Percentiles rank a stretch among this genome's conserved stretches.
phyloP scores from a whole-genome alignment of 345 rosid species.

The Murraya paniculata region DNA sequence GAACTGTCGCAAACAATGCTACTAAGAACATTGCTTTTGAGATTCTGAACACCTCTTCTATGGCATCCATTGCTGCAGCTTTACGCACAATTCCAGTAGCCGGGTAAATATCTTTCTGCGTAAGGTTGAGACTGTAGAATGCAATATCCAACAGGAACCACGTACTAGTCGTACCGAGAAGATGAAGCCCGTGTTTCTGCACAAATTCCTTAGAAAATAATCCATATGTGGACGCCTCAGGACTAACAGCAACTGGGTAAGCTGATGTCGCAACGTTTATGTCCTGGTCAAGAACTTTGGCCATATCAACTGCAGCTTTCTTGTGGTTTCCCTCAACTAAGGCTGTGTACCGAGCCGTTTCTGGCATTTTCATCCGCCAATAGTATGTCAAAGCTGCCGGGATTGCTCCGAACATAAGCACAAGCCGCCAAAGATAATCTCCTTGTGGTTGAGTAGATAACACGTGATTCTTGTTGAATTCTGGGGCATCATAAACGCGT shows the following conservation, averaged over 20 bases:
- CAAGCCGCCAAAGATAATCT: constrained; percentile 67
- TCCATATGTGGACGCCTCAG: constrained; percentile 30
- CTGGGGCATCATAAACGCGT: constrained; percentile 25
- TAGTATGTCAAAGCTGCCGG: constrained; percentile 75
- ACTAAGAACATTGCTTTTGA: constrained; percentile 55
- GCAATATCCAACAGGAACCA: constrained; percentile 79
- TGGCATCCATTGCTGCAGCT: constrained; percentile 52
- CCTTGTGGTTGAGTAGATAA: constrained; percentile 57
- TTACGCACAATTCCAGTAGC: constrained; percentile 48
- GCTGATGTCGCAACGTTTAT: constrained; percentile 6
- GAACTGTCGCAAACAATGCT: constrained; percentile 60
- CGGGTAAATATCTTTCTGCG: constrained; percentile 65
- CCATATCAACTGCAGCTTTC: constrained; percentile 73
- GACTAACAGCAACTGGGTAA: not conserved
- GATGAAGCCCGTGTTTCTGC: constrained; percentile 58
- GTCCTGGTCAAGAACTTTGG: constrained; percentile 47
- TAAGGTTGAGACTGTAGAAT: constrained; percentile 60
- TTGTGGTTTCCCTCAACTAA: constrained; percentile 54
- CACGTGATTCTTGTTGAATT: constrained; percentile 18
- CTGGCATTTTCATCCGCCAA: constrained; percentile 84
- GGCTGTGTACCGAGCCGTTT: constrained; percentile 76
- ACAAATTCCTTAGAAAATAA: constrained; percentile 47
- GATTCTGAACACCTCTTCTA: constrained; percentile 54
- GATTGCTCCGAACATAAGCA: constrained; percentile 75
- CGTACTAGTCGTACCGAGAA: constrained; percentile 59